Base-by-base conservation (phyloP, 352 stramenopile genomes). In the Globisporangium paroecandrum region DNA sequence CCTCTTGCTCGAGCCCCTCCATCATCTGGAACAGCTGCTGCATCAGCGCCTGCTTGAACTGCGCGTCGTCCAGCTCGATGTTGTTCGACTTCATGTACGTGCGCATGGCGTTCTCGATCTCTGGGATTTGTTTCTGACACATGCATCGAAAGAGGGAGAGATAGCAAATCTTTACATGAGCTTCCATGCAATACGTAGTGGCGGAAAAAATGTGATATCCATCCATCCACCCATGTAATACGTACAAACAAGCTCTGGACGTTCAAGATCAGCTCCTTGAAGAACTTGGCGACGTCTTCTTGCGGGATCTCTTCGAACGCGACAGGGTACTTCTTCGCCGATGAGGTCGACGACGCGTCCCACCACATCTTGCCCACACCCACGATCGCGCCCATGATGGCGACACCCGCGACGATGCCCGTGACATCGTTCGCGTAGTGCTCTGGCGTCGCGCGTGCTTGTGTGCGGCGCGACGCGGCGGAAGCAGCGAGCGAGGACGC, bases 301-400 rank as follows among this genome's bases (percentile, higher is more conserved):
- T 86, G 80, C 54, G 81, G 65, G 24, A 94, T 90, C 32, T 91
- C 78, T 62, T 91, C 73, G 55, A 82, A 77, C 4, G 66, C 69
- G 15, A 63, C 43, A 1, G 58, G 60, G 56, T 22, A 8, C 53
- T 38, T 25, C 25, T 32, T 18, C 65, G 47, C 15, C 2, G 72
- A 69, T 0, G 71, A 43, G 22, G 81, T 75, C 27, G 77, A 74
- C 22, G 85, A 94, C 22, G 85, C 85, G 66, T 93, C 83, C 84
- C 84, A 94, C 82, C 85, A 93, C 83, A 95, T 95, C 65, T 95
- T 94, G 3, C 82, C 87, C 0, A 95, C 84, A 15, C 85, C 84
- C 4, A 91, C 64, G 20, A 93, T 66, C 12, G 84, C 85, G 12
- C 85, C 77, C 10, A 91, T 77, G 25, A 91, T 73, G 9, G 87